Evolutionary conservation across 2,329 filamentous ascomycete genomes (phyloP).

Genomic region (Alternaria novae-zelandiae): DNA sequence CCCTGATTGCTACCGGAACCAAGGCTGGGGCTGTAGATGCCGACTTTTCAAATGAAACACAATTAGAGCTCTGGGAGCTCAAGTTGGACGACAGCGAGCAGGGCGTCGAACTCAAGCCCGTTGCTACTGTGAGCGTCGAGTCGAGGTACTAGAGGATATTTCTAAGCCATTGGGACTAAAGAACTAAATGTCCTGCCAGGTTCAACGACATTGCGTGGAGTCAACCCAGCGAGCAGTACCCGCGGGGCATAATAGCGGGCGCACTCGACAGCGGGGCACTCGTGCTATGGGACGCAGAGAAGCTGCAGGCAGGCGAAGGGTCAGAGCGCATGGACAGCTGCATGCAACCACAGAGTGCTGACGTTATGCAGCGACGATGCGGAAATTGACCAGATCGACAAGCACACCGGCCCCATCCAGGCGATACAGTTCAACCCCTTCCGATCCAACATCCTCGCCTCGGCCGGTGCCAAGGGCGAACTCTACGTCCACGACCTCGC

Average conservation of each 20-base stretch:
- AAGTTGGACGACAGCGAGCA: slow-evolving; percentile 77
- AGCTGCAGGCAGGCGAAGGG: slow-evolving; percentile 62
- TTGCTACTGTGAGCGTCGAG: slow-evolving; percentile 83
- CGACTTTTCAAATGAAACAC: slow-evolving; percentile 97
- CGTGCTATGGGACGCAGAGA: slow-evolving; percentile 90
- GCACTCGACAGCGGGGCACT: slow-evolving; percentile 93
- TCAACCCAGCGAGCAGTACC: slow-evolving; percentile 76
- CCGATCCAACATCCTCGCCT: slow-evolving; percentile 88
- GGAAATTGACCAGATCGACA: slow-evolving; percentile 83
- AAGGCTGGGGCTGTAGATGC: slow-evolving; percentile 93
- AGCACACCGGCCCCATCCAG: slow-evolving; percentile 92
- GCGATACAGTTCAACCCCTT: slow-evolving; percentile 95
- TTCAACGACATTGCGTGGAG: slow-evolving; percentile 99
- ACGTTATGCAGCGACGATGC: slow-evolving; percentile 69
- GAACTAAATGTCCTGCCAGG: slow-evolving; percentile 57
- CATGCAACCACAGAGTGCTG: slow-evolving; percentile 53
- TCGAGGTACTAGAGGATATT: slow-evolving; percentile 69
- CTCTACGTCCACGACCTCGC: slow-evolving; percentile 95
- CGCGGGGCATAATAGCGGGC: slow-evolving; percentile 89
- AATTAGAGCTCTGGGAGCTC: slow-evolving; percentile 95
- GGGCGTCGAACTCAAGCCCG: slow-evolving; percentile 82
- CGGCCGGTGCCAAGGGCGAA: slow-evolving; percentile 92
- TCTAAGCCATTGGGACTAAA: neutral
- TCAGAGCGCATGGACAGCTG: slow-evolving; percentile 46
- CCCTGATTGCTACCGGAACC: slow-evolving; percentile 90